These are phyloP conservation scores for Globisporangium carolinianum DNA, from an alignment of 352 stramenopile genomes.

Conservation along the genomic window DNA sequence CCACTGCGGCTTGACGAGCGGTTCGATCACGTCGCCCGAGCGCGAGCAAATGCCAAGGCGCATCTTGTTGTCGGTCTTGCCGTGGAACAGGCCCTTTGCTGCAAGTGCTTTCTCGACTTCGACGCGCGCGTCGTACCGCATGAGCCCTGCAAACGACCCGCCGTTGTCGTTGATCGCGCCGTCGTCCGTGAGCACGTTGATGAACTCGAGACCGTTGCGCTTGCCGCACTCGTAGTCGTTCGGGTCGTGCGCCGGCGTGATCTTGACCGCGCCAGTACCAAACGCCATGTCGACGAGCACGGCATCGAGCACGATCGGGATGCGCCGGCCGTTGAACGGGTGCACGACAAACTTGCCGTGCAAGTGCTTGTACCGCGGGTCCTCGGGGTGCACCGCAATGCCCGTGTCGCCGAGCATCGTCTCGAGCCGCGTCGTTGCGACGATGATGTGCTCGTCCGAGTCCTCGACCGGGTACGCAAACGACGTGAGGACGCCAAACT, in stretches of 20 bases:
- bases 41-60: slow-evolving; percentile 96
- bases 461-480: slow-evolving; percentile 97
- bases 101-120: slow-evolving; percentile 89
- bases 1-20: slow-evolving; percentile 99
- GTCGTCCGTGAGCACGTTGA: slow-evolving; percentile 96
- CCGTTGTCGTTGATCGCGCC: slow-evolving; percentile 95
- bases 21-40: slow-evolving; percentile 98
- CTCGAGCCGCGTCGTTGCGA: slow-evolving; percentile 96
- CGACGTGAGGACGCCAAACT: slow-evolving; percentile 97
- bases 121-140: slow-evolving; percentile 88
- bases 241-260: slow-evolving; percentile 98
- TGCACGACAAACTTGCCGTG: slow-evolving; percentile 98
- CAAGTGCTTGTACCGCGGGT: slow-evolving; percentile 97
- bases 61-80: slow-evolving; percentile 99
- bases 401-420: slow-evolving; percentile 99
- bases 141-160: slow-evolving; percentile 78
- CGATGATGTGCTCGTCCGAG: slow-evolving; percentile 70
- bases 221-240: slow-evolving; percentile 99
- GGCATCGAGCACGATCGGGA: slow-evolving; percentile 95
- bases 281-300: slow-evolving; percentile 98
- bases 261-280: slow-evolving; percentile 98
- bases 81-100: slow-evolving; percentile 92
- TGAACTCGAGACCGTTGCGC: slow-evolving; percentile 96
- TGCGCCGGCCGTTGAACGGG: slow-evolving; percentile 96
- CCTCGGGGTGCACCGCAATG: slow-evolving; percentile 98